Evolutionary conservation across 441 rosid genomes (phyloP), one percentile per base, ranked within the genome.

Genomic region (Capsella rubella): DNA sequence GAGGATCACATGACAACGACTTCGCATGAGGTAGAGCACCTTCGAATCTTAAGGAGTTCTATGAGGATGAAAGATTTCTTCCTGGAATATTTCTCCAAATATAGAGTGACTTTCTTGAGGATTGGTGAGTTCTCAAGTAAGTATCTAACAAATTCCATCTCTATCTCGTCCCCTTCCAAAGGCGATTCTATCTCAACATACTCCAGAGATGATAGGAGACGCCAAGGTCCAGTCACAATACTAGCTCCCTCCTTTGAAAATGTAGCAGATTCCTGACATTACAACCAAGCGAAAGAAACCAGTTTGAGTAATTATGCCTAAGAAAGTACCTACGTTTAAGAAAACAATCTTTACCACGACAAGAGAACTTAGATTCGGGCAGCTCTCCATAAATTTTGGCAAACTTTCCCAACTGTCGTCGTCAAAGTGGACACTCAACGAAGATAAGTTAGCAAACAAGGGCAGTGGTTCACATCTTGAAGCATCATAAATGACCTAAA

Each of bases 81-180:
- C 0, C 2, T 32, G 1, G 35, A 32, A 6, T 32, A 6, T 32
- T 6, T 32, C 1, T 34, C 39, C 39, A 34, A 2, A 34, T 8
- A 34, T 8, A 34, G 39, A 34, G 9, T 34, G 0, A 71, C n/a
- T 60, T 60, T 49, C 74, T 59, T 70, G 12, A 67, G 49, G 37
- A 10, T 29, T 15, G n/a, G 14, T 11, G 62, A 40, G 10, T 27
- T 28, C 62, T 28, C 62, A 8, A 71, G 67, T 12, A 71, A 49
- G 51, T 71, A 71, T 6, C 59, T 71, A 50, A 28, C 37, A 8
- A 37, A 37, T 37, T 37, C 4, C 51, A 35, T 47, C 60, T 60
- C 67, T 45, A 6, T 18, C 18, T 6, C 12, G 2, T 49, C 58
- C 16, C 39, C 35, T 57, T 12, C 15, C 13, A 70, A 3, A 3